Evolutionary conservation across 352 stramenopile genomes (phyloP), one percentile per base, ranked within the genome.

Genomic region (Thraustochytrium sp.): DNA sequence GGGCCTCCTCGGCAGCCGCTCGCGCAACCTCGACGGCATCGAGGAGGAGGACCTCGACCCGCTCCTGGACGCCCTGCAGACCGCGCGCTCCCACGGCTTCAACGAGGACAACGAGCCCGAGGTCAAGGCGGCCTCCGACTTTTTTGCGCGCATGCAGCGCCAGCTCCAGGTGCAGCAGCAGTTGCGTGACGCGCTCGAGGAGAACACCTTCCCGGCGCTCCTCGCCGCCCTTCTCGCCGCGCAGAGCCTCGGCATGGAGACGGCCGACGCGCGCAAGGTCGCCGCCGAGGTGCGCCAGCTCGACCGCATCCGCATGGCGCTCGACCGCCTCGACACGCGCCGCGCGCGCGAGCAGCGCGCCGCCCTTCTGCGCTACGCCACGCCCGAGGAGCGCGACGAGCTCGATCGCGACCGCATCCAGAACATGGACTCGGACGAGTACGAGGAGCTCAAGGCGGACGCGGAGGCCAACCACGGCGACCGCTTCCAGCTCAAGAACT

Each of bases 141-240:
- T 84, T 40, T 18, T 84, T 3, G 21, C 18, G 26, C 75, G 61
- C 38, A 84, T 84, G 75, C 29, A 76, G 61, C 55, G 51, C 26
- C 75, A 84, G 75, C 61, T 84, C n/a, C 9, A 76, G 36, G 75
- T 84, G 18, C 75, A 84, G 51, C 37, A 82, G 61, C 55, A 84
- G 55, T 34, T 84, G 8, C 53, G 26, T 4, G 61, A 84, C 16
- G 75, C 75, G 13, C 59, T 84, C 23, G 75, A 83, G 13, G 51
- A 54, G 29, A 40, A 73, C 55, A 76, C 75, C 37, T 80, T 49
- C 44, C 29, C 54, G 1, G 55, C 75, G 23, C 61, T 76, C 29
- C 44, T 76, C 9, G 31, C 29, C 0, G 75, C 61, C 16, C 61
- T 84, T 13, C 55, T 76, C 36, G 61, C 55, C 11, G 75, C 61